Evolutionary conservation across 768 basidiomycete genomes (phyloP).

Genomic region (Chalciporus piperatus): DNA sequence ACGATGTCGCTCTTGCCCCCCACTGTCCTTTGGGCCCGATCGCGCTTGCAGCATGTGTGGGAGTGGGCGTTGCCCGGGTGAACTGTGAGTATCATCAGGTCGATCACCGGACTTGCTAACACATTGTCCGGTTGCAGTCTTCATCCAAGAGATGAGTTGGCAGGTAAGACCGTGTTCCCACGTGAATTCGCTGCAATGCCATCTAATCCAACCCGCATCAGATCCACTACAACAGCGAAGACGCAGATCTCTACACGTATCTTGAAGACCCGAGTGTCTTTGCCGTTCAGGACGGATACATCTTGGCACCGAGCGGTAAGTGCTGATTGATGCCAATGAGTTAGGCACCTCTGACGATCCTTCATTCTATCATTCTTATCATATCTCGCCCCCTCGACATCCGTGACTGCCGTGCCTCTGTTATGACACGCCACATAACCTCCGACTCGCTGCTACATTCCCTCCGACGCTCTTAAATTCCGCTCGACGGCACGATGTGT

Average conservation of each 20-base stretch:
- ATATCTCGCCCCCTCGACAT: background rate
- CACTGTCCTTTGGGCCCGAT: slow-evolving; percentile 74
- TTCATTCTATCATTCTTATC: background rate
- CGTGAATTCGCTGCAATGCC: too few relatives aligned
- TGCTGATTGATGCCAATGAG: background rate
- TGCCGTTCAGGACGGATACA: slow-evolving; percentile 48
- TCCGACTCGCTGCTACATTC: background rate
- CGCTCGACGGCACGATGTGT: background rate
- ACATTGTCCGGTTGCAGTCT: slow-evolving; percentile 32
- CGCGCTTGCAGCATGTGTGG: slow-evolving; percentile 67
- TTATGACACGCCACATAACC: background rate
- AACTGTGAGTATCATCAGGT: slow-evolving; percentile 50
- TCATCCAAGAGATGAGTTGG: slow-evolving; percentile 67
- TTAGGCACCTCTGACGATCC: background rate
- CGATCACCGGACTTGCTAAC: background rate
- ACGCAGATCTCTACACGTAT: slow-evolving; percentile 63
- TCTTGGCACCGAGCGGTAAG: slow-evolving; percentile 43
- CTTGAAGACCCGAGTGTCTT: slow-evolving; percentile 52
- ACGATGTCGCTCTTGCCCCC: slow-evolving; percentile 70
- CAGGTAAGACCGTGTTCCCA: slow-evolving; percentile 34
- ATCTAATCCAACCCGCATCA: slow-evolving; percentile 17
- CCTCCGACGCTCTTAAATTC: slow-evolving; percentile 1
- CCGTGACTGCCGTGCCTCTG: background rate
- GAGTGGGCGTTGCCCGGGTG: slow-evolving; percentile 54
- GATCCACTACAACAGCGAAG: slow-evolving; percentile 63